Conservation (phyloP, 2,329 filamentous ascomycete genomes). For the Conoideocrella luteorostrata region DNA sequence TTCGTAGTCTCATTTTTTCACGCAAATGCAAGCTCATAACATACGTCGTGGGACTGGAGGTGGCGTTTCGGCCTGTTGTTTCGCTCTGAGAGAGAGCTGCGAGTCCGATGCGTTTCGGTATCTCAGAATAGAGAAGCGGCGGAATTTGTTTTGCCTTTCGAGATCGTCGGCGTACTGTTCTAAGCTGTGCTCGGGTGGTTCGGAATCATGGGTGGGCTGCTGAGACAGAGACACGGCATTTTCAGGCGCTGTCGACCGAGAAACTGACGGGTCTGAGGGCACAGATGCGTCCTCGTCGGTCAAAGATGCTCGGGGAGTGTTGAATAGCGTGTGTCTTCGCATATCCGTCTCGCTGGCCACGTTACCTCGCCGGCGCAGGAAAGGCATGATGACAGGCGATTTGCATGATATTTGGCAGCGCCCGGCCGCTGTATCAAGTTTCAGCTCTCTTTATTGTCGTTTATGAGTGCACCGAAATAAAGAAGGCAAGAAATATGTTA, state of each 20-base stretch:
- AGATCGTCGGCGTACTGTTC: slow-evolving; percentile 27
- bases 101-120: slow-evolving; percentile 92
- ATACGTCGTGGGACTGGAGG: slow-evolving; percentile 55
- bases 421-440: not conserved
- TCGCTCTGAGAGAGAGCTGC: slow-evolving; percentile 71
- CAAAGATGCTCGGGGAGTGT: slow-evolving; percentile 21
- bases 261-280: slow-evolving; percentile 9
- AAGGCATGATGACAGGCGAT: slow-evolving; percentile 44
- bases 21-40: slow-evolving; percentile 16
- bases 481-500: not conserved
- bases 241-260: slow-evolving; percentile 7
- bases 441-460: not conserved
- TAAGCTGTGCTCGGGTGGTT: slow-evolving; percentile 38
- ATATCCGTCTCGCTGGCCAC: slow-evolving; percentile 54
- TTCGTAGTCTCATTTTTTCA: not conserved
- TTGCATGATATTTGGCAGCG: slow-evolving; percentile 30
- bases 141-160: slow-evolving; percentile 37
- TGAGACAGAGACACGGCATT: slow-evolving; percentile 13
- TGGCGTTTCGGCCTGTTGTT: slow-evolving; percentile 54
- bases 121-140: slow-evolving; percentile 65
- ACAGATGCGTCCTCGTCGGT: slow-evolving; percentile 15
- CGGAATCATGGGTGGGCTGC: slow-evolving; percentile 19
- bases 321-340: slow-evolving; percentile 43
- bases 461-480: not conserved
- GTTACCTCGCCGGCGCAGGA: slow-evolving; percentile 55